Base-by-base conservation (phyloP, 257 asterid genomes). In the Solanum okadae region DNA sequence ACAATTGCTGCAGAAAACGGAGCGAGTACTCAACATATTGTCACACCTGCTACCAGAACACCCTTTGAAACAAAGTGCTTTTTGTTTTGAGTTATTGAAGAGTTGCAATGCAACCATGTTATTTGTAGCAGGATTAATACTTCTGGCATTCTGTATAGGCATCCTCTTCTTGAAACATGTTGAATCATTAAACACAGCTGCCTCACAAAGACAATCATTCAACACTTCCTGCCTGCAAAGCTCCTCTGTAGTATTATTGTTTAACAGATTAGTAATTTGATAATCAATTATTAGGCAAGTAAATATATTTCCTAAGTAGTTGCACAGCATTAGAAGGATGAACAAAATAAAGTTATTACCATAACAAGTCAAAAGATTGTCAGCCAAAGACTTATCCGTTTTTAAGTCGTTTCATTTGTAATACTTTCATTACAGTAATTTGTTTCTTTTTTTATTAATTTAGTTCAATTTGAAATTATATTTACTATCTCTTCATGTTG, bases 141-240 rank as follows among this genome's bases (percentile, higher is more conserved):
- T 38, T 77, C 89, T 59, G 22, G 78, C 79, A 18, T 78, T 87
- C 49, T 63, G 33, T 16, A 78, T n/a, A 59, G 89, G 89, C 70
- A 35, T 11, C 77, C 49, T 87, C 89, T 78, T 87, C 49, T 77
- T 87, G 77, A 10, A 61, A 61, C 86, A 87, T 15, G 12, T 77
- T 10, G 46, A 20, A 77, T 12, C 49, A 10, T 23, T 37, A 13
- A 56, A 87, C 23, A 87, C 71, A n/a, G 79, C 89, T 75, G 59
- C 85, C 40, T 46, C 85, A 76, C 89, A 87, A 10, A 87, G 83
- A 61, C 86, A 87, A 77, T 87, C 89, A 87, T 77, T 35, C 10
- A 56, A 12, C 42, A 81, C 38, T 49, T 31, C 67, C 67, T 77
- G 89, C 76, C 6, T 37, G 77, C 89, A 87, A 68, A 35, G 1